A percentile compares a stretch with the other conserved stretches of the same genome.
These are phyloP conservation scores for Myriangium duriaei DNA, from an alignment of 2,329 filamentous ascomycete species.

Conservation along the genomic window DNA sequence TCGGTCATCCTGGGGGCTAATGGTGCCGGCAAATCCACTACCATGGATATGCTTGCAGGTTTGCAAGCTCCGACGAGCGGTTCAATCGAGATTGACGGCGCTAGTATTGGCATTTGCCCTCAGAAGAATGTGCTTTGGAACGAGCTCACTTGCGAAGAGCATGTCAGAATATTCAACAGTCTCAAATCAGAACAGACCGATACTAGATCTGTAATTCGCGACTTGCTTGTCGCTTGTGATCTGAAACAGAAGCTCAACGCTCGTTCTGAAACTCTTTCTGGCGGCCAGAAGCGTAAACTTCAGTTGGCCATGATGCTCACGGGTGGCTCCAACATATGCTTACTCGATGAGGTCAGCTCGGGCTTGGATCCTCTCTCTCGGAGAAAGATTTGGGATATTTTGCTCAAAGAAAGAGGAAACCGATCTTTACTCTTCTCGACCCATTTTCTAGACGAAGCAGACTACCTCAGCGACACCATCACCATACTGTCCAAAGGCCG, in stretches of 20 bases:
- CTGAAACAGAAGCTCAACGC: conserved; percentile 62
- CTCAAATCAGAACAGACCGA: conserved; percentile 60
- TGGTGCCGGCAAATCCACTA: conserved; percentile 82
- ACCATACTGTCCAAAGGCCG: conserved; percentile 76
- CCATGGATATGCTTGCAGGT: conserved; percentile 75
- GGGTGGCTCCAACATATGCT: conserved; percentile 76
- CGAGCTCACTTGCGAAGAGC: conserved; percentile 72
- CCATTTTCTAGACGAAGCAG: conserved; percentile 88
- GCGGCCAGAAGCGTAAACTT: conserved; percentile 83
- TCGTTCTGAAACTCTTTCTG: conserved; percentile 64
- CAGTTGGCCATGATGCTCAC: conserved; percentile 94
- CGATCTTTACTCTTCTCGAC: conserved; percentile 81
- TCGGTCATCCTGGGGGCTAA: conserved; percentile 80
- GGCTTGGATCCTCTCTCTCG: conserved; percentile 78
- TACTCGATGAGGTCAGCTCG: conserved; percentile 81
- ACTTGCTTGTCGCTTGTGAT: conserved; percentile 60
- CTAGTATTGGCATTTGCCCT: conserved; percentile 72
- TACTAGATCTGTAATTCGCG: conserved; percentile 44
- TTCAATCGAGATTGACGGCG: conserved; percentile 62
- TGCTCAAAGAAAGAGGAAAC: conserved; percentile 68
- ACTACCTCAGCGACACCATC: conserved; percentile 78
- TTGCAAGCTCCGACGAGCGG: conserved; percentile 66
- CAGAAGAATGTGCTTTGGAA: conserved; percentile 95
- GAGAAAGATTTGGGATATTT: conserved; percentile 87
- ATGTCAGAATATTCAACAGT: conserved; percentile 70